phyloP scores from a whole-genome alignment of 768 basidiomycete species.

The Hydnomerulius pinastri region DNA sequence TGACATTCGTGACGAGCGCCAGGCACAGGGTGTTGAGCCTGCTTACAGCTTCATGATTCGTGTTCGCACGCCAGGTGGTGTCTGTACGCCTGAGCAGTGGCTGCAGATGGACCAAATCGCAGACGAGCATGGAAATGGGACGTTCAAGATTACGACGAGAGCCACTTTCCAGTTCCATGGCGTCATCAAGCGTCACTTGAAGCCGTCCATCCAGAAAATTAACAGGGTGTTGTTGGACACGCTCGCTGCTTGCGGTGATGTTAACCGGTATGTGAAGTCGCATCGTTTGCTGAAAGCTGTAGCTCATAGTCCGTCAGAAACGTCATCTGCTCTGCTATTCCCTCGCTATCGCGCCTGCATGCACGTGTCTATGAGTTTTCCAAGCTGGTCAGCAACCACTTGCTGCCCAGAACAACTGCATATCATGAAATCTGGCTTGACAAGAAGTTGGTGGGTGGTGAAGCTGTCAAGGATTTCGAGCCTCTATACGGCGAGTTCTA shows the following conservation, averaged over 20 bases:
- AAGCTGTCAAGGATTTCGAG: conserved; percentile 91
- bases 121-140: conserved; percentile 90
- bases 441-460: conserved; percentile 94
- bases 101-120: conserved; percentile 93
- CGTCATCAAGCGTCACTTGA: conserved; percentile 95
- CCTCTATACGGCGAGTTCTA: conserved; percentile 98
- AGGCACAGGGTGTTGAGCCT: conserved; percentile 89
- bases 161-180: conserved; percentile 99
- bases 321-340: conserved; percentile 89
- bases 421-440: conserved; percentile 99
- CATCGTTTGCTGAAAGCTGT: neutral
- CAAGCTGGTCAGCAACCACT: conserved; percentile 78
- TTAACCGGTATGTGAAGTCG: conserved; percentile 67
- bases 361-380: conserved; percentile 81
- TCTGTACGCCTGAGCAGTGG: conserved; percentile 93
- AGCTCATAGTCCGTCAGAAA: conserved; percentile 52
- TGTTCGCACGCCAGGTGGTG: conserved; percentile 93
- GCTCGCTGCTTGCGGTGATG: conserved; percentile 97
- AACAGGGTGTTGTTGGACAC: conserved; percentile 91
- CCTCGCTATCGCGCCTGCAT: conserved; percentile 86
- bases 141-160: conserved; percentile 96
- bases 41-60: conserved; percentile 99
- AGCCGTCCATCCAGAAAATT: conserved; percentile 95
- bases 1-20: conserved; percentile 95
- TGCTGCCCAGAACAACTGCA: conserved; percentile 88